Base-by-base conservation (phyloP, 306 rosid genomes). In the Quercus aquifolioides region DNA sequence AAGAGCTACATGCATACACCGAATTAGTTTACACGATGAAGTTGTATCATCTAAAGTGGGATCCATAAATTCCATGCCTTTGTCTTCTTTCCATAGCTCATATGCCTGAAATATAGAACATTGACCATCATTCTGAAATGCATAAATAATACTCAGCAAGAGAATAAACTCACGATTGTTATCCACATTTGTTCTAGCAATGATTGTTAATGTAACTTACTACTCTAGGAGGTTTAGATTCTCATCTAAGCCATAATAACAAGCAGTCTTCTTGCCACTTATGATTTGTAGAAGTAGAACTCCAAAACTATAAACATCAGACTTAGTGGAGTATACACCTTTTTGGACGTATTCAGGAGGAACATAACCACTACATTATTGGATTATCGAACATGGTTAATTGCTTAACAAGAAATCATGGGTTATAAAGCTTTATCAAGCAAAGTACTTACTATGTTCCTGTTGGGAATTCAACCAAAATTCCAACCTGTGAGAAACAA, bases 1-100 rank as follows among this genome's bases (percentile, higher is more conserved):
- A 28, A 87, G 79, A 67, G 74, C 86, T 49, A 84, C 73, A 6
- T 73, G 80, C 78, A 84, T 30, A 72, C 90, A 87, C 55, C 64
- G 71, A 56, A 74, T 6, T n/a, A 87, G 15, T 63, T 82, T 85
- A 11, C 85, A 79, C 3, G 63, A 11, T 11, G 83, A 82, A 71
- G 18, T 4, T 69, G 82, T 20, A 31, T 85, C 85, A n/a, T 87
- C 90, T 5, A 85, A 63, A 18, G 82, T 11, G 5, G 79, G 15
- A 52, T 85, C 89, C 59, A 60, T 38, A 69, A 26, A 78, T 19
- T 85, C 82, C 68, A 59, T 60, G 52, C 64, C 84, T 49, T 76
- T 28, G 13, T 77, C 89, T 62, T 73, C 76, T 62, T 75, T 83
- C 89, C 89, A 83, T 19, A 83, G 23, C 18, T 60, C 77, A 69